Base-by-base conservation (phyloP, 2,329 filamentous ascomycete genomes). In the Tolypocladium tundrense region DNA sequence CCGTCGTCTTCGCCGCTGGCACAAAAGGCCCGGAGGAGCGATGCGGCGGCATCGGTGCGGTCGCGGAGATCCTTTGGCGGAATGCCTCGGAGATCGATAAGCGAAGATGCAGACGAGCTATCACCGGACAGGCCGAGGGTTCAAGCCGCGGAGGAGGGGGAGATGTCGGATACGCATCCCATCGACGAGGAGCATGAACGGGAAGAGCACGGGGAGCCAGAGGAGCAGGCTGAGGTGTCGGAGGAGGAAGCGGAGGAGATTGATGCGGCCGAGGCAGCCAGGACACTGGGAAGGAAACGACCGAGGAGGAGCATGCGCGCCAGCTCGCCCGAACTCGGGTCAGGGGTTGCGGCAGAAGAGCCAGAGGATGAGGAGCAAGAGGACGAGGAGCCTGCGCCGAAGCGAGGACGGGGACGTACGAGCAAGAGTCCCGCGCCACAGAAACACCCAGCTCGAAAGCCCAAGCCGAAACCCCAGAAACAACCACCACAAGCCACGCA, bases 171-270 rank as follows among this genome's bases (percentile, higher is more conserved):
- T 8, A 21, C 48, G 7, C 45, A 14, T 27, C 19, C 54, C 8
- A 35, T 33, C 14, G 19, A 40, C 8, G 27, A 21, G 65, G 64
- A 60, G n/a, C 59, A 61, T 5, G 63, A 65, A 35, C 61, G 53
- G 24, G 64, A 63, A 6, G 65, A 64, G 16, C 10, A 13, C 13
- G 31, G 10, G 4, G 16, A n/a, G 27, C 27, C 16, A 13, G 65
- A 68, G 7, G 58, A 59, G 6, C 58, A 60, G 16, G 59, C 59
- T 2, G 58, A 62, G 14, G 41, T 16, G 1, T 68, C 64, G 14
- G 62, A 65, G 2, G 69, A 73, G 11, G 68, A 72, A 53, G 78
- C 76, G 1, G 72, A 80, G 54, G 76, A 79, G 53, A 72, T 81
- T 19, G 67, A 71, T 42, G 74, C 68, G 2, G 60, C 65, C 5